A percentile compares a stretch with the other conserved stretches of the same genome.
These are phyloP conservation scores for Emmonsiellopsis sp. DNA, from an alignment of 2,329 filamentous ascomycete genomes.

Conservation along the genomic window DNA sequence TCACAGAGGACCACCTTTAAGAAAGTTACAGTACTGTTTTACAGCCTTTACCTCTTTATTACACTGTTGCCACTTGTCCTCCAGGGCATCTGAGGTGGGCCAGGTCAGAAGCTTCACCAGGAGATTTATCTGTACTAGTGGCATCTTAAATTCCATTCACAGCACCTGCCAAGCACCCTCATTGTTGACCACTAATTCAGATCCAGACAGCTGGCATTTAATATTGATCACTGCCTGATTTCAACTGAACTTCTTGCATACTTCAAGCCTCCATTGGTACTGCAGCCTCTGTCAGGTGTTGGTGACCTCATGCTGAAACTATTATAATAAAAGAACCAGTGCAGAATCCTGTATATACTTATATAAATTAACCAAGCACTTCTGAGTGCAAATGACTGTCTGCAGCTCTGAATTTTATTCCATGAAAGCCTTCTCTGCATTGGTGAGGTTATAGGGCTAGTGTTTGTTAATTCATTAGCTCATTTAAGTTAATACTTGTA, in stretches of 20 bases:
- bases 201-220: constrained; percentile 13
- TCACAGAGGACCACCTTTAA: constrained; percentile 13
- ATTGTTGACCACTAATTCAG: constrained; percentile 6
- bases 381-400: constrained; percentile 5
- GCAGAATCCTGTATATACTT: no score
- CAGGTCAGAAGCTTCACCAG: constrained; percentile 17
- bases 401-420: constrained; percentile 13
- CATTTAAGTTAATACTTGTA: constrained; percentile 11
- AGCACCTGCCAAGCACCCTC: constrained; percentile 7
- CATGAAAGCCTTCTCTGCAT: constrained; percentile 8
- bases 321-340: constrained; percentile 5
- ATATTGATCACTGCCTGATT: constrained; percentile 15
- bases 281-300: constrained; percentile 8
- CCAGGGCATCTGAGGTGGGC: no score
- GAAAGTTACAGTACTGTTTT: constrained; percentile 15
- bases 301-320: constrained; percentile 9
- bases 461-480: constrained; percentile 13
- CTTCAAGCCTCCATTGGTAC: constrained; percentile 8
- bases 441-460: no score
- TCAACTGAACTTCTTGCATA: constrained; percentile 9
- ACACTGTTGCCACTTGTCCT: constrained; percentile 13
- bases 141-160: constrained; percentile 12
- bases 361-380: constrained; percentile 8
- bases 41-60: constrained; percentile 14
- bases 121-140: constrained; percentile 14